Evolutionary conservation across 179 eudicot species (phyloP).

Genomic region (Pouteria campechiana): DNA sequence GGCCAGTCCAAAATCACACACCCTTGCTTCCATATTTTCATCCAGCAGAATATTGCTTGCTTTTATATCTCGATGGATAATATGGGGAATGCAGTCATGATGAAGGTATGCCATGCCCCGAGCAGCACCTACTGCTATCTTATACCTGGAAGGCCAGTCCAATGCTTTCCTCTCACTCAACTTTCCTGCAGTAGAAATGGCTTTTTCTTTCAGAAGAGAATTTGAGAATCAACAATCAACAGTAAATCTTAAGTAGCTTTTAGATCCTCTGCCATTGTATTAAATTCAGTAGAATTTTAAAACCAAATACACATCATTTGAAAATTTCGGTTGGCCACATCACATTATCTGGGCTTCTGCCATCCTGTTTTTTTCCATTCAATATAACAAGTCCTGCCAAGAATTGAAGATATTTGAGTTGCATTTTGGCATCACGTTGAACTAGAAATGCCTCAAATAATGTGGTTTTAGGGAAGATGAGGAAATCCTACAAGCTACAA

Average conservation of each 20-base stretch:
- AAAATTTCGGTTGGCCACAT: no score
- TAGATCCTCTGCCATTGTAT: no score
- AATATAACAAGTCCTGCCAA: no score
- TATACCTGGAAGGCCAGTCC: constrained; percentile 73
- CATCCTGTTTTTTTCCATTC: no score
- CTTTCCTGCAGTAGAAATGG: constrained; percentile 29
- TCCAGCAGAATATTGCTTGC: constrained; percentile 88
- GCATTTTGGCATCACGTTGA: no score
- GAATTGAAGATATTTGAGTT: no score
- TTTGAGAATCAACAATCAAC: not conserved
- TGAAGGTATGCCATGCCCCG: constrained; percentile 88
- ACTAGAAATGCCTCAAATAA: no score
- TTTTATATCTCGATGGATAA: constrained; percentile 88
- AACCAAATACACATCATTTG: no score
- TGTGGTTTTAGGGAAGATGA: not conserved
- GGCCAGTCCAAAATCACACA: constrained; percentile 92
- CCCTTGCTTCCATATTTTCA: constrained; percentile 65
- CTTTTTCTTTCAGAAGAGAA: no score
- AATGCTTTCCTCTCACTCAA: constrained; percentile 29
- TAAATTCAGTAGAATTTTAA: no score
- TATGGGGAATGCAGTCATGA: constrained; percentile 90
- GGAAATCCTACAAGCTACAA: not conserved
- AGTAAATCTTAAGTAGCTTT: no score
- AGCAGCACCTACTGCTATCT: constrained; percentile 84
- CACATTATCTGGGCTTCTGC: no score